A percentile compares a stretch with the other conserved stretches of the same genome.
phyloP scores from a whole-genome alignment of 805 yeast genomes.

The Lipomyces kockii region DNA sequence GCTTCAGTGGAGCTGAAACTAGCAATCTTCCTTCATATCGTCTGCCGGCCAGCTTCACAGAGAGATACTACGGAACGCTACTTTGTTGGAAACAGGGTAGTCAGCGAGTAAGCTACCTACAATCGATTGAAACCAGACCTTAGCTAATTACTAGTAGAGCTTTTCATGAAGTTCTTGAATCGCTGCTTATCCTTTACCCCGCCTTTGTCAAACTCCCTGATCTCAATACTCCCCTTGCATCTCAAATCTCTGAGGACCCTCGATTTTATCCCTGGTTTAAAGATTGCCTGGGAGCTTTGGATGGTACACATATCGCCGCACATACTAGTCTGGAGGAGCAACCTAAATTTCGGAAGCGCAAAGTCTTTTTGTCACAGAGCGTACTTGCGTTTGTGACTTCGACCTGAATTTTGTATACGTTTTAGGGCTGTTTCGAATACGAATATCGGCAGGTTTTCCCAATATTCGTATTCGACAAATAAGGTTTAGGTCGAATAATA shows the following conservation, averaged over 20 bases:
- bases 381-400: too few relatives aligned
- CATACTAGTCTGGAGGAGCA: too few relatives aligned
- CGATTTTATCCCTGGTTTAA: too few relatives aligned
- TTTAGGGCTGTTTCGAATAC: too few relatives aligned
- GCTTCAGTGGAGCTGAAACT: conserved; percentile 4
- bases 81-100: background rate
- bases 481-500: too few relatives aligned
- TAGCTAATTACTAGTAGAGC: background rate
- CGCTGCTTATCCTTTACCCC: background rate
- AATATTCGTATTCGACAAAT: too few relatives aligned
- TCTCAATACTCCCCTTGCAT: background rate
- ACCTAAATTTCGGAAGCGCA: too few relatives aligned
- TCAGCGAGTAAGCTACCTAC: conserved; percentile 2
- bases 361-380: too few relatives aligned
- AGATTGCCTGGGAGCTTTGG: too few relatives aligned
- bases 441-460: too few relatives aligned
- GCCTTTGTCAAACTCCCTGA: conserved; percentile 1
- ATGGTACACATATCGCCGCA: too few relatives aligned
- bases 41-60: conserved; percentile 1
- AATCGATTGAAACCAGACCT: background rate
- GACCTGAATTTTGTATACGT: too few relatives aligned
- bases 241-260: background rate
- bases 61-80: background rate
- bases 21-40: conserved; percentile 5
- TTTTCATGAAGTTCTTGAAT: background rate